Conservation (phyloP, 2,329 filamentous ascomycete genomes). For the Dothideomycetes sp. region DNA sequence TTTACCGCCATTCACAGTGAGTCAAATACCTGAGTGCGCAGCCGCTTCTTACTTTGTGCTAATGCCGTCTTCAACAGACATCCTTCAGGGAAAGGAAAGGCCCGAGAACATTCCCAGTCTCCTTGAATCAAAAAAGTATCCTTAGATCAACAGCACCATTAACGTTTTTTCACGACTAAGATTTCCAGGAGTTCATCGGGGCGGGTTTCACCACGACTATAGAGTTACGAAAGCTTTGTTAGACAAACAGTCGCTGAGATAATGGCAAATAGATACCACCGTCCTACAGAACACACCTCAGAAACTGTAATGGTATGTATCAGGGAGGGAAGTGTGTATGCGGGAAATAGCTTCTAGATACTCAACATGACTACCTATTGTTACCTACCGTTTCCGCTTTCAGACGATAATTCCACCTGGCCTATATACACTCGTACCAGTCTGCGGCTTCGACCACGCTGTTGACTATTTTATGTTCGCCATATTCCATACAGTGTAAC, state of each 20-base stretch:
- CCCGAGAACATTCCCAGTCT: conserved; percentile 74
- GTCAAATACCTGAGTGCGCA: conserved; percentile 16
- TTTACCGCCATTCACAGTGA: conserved; percentile 75
- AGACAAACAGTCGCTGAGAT: not conserved
- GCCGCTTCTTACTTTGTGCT: not conserved
- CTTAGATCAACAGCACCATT: conserved; percentile 9
- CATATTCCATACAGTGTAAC: no score
- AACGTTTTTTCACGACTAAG: conserved; percentile 6
- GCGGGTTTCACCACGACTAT: conserved; percentile 3
- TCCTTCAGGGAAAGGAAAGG: conserved; percentile 65
- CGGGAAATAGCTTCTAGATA: no score
- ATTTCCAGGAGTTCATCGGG: conserved; percentile 13
- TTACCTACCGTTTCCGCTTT: no score
- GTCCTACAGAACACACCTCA: not conserved
- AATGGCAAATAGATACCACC: not conserved
- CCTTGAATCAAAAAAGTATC: conserved; percentile 26
- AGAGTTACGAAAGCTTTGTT: not conserved
- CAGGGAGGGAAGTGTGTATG: not conserved
- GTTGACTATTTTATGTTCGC: no score
- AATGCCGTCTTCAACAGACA: conserved; percentile 38
- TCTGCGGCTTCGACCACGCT: no score
- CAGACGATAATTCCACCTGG: no score
- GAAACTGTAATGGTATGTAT: not conserved
- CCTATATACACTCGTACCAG: no score
- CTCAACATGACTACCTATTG: no score